phyloP scores from a whole-genome alignment of 1,284 basidiomycete species.

The Leccinum griseonigrum region DNA sequence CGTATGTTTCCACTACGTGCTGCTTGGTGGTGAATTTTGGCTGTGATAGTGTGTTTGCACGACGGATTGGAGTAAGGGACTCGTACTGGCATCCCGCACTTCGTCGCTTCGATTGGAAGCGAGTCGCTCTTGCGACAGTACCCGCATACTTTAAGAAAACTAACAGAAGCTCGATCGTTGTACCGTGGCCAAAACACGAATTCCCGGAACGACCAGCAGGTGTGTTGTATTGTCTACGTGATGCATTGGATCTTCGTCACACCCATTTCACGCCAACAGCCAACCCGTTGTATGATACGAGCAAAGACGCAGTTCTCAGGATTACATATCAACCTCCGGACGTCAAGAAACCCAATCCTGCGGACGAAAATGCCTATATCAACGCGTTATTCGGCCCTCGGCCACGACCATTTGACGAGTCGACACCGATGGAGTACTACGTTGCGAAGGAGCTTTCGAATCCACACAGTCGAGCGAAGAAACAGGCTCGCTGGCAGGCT shows the following conservation, averaged over 20 bases:
- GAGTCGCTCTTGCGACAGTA: constrained; percentile 61
- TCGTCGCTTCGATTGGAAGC: constrained; percentile 59
- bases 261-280: constrained; percentile 34
- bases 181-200: constrained; percentile 66
- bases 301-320: constrained; percentile 51
- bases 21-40: constrained; percentile 38
- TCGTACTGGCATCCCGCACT: constrained; percentile 55
- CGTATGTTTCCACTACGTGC: constrained; percentile 38
- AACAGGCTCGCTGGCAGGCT: constrained; percentile 69
- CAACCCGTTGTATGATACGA: constrained; percentile 54
- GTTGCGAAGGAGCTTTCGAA: constrained; percentile 70
- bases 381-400: constrained; percentile 50
- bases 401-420: constrained; percentile 41
- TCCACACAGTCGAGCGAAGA: constrained; percentile 77
- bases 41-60: constrained; percentile 65
- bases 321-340: constrained; percentile 66
- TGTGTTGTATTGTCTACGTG: constrained; percentile 31
- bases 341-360: constrained; percentile 38
- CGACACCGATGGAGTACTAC: constrained; percentile 62
- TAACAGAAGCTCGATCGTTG: constrained; percentile 39
- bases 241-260: constrained; percentile 8
- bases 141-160: constrained; percentile 53
- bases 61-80: constrained; percentile 57
- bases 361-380: constrained; percentile 58
- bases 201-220: constrained; percentile 45